Conservation (phyloP, 495 filamentous ascomycete species). For the Neurospora sublineolata region DNA sequence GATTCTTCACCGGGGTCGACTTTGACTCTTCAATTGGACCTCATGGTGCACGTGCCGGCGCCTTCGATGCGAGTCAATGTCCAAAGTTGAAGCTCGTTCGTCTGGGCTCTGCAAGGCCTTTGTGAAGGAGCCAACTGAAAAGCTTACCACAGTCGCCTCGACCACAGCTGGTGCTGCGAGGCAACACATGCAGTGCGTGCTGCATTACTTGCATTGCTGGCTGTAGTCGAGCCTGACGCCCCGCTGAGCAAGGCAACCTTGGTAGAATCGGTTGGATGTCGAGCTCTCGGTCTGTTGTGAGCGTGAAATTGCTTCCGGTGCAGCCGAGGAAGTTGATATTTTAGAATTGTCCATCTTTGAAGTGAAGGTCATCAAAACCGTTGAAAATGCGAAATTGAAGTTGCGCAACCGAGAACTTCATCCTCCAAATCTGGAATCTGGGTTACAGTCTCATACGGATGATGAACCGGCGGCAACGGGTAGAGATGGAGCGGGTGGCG, state of each 20-base stretch:
- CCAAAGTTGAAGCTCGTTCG: not conserved
- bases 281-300: not conserved
- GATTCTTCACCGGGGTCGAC: not conserved
- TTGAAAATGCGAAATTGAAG: not conserved
- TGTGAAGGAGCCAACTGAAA: not conserved
- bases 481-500: not conserved
- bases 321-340: not conserved
- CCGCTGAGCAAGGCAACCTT: not conserved
- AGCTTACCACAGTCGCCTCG: not conserved
- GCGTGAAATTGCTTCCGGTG: not conserved
- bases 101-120: not conserved
- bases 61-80: not conserved
- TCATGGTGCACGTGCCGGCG: not conserved
- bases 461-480: not conserved
- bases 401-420: not conserved
- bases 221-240: not conserved
- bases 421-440: not conserved
- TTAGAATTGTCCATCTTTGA: not conserved
- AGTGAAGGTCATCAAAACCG: not conserved
- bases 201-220: not conserved
- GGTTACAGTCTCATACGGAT: not conserved
- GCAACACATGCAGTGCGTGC: not conserved
- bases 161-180: not conserved
- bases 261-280: not conserved
- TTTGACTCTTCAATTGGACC: not conserved